Conservation (phyloP, 225 moss, liverwort and hornwort species). For the Climacium dendroides region DNA sequence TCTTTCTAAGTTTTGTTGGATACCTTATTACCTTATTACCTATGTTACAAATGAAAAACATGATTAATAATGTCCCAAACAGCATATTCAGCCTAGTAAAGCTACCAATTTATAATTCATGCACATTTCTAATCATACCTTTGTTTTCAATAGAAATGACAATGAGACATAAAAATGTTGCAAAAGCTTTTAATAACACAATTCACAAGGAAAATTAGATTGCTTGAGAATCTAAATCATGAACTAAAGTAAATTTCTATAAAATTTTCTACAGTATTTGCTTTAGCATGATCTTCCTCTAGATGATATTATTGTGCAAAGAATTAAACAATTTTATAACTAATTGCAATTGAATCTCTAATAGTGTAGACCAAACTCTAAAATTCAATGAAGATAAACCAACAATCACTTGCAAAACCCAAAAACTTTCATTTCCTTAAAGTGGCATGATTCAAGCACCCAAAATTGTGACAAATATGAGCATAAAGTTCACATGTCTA, state of each 20-base stretch:
- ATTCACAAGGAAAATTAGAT: no score
- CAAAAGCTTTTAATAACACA: background rate
- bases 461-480: background rate
- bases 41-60: background rate
- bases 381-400: background rate
- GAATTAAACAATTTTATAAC: background rate
- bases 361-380: background rate
- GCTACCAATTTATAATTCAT: background rate
- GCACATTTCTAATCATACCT: background rate
- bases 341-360: background rate
- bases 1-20: no score
- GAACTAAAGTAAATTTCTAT: background rate
- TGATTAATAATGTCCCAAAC: no score
- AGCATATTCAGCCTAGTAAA: background rate
- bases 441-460: background rate
- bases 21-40: no score
- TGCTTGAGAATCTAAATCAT: background rate
- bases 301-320: no score
- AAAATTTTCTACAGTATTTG: background rate
- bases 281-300: background rate
- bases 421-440: rapidly evolving
- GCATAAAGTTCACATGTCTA: background rate
- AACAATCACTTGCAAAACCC: background rate
- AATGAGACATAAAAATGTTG: background rate
- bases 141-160: background rate